Percentiles rank a stretch among this genome's conserved stretches.
phyloP scores from a whole-genome alignment of 2,329 filamentous ascomycete species.

The Lithohypha guttulata region DNA sequence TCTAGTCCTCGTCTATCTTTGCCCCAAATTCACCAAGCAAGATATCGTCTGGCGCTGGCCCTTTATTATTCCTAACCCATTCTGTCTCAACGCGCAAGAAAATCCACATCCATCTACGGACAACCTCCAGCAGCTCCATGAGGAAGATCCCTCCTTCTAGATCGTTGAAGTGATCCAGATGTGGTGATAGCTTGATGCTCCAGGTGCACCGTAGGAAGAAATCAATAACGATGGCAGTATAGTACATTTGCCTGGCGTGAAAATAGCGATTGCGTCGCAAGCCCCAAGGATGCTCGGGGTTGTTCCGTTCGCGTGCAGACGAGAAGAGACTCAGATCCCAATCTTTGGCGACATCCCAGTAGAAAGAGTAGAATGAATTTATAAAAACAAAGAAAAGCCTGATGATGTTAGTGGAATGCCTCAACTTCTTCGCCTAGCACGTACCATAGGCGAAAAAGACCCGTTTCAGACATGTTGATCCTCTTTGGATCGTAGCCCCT shows the following conservation, averaged over 20 bases:
- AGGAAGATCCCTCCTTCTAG: conserved; percentile 81
- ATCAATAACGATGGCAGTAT: conserved; percentile 67
- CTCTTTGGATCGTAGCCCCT: conserved; percentile 47
- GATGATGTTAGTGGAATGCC: conserved; percentile 11
- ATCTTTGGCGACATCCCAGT: conserved; percentile 94
- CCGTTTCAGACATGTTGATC: conserved; percentile 44
- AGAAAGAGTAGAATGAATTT: conserved; percentile 93
- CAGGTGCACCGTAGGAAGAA: conserved; percentile 78
- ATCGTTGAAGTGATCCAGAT: conserved; percentile 73
- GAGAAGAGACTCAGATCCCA: conserved; percentile 88
- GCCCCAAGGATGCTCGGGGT: conserved; percentile 61
- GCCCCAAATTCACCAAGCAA: conserved; percentile 61
- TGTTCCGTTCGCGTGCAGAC: conserved; percentile 43
- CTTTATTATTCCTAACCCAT: conserved; percentile 53
- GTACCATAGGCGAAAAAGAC: conserved; percentile 46
- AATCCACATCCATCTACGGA: conserved; percentile 90
- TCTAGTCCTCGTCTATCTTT: conserved; percentile 52
- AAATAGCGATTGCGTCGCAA: conserved; percentile 66
- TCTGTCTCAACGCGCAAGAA: conserved; percentile 94
- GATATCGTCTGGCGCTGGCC: conserved; percentile 55
- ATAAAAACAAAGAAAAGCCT: conserved; percentile 66
- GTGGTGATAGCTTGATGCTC: conserved; percentile 75
- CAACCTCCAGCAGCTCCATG: conserved; percentile 75
- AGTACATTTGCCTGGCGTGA: conserved; percentile 64
- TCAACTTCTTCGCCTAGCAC: conserved; percentile 15